phyloP scores from a whole-genome alignment of 2,329 filamentous ascomycete species.

The Talaromyces sp. region DNA sequence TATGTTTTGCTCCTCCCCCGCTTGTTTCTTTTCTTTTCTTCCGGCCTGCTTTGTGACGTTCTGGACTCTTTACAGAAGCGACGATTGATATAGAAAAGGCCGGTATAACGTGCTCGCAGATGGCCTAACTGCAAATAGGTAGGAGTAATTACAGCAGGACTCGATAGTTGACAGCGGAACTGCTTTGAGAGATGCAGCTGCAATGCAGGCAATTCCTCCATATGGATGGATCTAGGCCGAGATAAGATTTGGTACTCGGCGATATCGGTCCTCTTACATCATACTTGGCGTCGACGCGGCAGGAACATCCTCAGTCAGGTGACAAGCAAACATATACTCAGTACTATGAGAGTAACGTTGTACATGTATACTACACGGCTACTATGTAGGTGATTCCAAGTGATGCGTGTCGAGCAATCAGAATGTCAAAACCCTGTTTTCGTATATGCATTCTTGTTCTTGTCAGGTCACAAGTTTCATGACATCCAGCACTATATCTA shows the following conservation, averaged over 20 bases:
- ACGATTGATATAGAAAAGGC: background rate
- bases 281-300: background rate
- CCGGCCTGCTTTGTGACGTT: background rate
- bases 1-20: conserved; percentile 4
- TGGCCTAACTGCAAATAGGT: no score
- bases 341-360: no score
- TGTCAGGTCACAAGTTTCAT: background rate
- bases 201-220: background rate
- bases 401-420: background rate
- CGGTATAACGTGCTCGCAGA: background rate
- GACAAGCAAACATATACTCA: no score
- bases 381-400: no score
- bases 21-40: background rate
- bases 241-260: conserved; percentile 4
- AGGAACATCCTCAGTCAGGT: background rate
- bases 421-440: background rate
- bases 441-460: background rate
- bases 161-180: background rate
- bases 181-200: background rate
- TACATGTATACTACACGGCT: no score
- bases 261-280: conserved; percentile 5
- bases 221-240: background rate
- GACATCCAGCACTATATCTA: background rate
- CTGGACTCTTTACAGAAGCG: background rate
- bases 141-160: background rate